phyloP scores from a whole-genome alignment of 805 yeast species.

The Lipomyces sp. region DNA sequence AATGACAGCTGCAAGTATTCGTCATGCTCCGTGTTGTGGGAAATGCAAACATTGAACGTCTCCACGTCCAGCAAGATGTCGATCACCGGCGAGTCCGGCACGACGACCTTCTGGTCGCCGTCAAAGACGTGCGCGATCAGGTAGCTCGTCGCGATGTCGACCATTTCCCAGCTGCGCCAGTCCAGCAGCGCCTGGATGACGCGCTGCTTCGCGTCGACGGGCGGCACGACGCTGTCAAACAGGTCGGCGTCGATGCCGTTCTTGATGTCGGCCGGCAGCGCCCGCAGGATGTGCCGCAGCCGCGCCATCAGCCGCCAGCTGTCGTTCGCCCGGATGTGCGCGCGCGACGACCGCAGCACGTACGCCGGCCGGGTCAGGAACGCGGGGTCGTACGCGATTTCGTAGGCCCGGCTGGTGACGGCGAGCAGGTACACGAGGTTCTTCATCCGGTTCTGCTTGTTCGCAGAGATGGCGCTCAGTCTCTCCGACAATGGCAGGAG shows the following conservation, averaged over 20 bases:
- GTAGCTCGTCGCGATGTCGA: conserved; percentile 55
- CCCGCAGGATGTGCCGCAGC: conserved; percentile 65
- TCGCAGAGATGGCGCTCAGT: conserved; percentile 18
- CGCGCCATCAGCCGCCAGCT: conserved; percentile 86
- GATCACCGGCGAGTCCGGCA: conserved; percentile 6
- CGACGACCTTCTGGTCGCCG: conserved; percentile 25
- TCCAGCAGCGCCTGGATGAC: conserved; percentile 59
- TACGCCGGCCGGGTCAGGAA: conserved; percentile 88
- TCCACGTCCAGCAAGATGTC: conserved; percentile 37
- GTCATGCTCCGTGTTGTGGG: conserved; percentile 37
- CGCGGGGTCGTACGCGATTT: conserved; percentile 77
- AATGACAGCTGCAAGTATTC: conserved; percentile 37
- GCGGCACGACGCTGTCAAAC: conserved; percentile 34
- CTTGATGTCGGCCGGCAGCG: conserved; percentile 48
- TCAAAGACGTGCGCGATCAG: conserved; percentile 53
- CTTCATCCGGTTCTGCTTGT: conserved; percentile 18
- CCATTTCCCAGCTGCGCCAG: conserved; percentile 94
- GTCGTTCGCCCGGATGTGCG: conserved; percentile 74
- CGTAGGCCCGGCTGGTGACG: conserved; percentile 48
- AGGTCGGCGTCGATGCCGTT: conserved; percentile 42
- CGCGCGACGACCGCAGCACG: conserved; percentile 63
- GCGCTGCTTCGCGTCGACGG: conserved; percentile 51
- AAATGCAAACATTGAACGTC: conserved; percentile 35
- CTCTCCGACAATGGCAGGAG: conserved; percentile 32
- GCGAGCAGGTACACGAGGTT: conserved; percentile 46